phyloP scores from a whole-genome alignment of 2,329 filamentous ascomycete genomes.

The Exophiala oligosperma region DNA sequence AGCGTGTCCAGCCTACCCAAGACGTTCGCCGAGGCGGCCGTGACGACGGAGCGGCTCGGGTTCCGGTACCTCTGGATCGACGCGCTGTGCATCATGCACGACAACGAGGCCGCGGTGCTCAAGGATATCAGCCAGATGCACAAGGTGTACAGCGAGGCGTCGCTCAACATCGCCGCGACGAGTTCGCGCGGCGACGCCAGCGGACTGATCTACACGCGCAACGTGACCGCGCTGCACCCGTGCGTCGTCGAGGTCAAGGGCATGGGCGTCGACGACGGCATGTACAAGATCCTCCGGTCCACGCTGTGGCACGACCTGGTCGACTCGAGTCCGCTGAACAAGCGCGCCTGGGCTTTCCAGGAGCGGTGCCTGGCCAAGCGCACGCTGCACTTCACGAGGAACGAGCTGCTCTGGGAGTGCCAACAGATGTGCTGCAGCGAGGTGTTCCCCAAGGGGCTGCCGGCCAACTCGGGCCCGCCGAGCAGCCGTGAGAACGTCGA shows the following conservation, averaged over 20 bases:
- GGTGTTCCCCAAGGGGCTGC: constrained; percentile 31
- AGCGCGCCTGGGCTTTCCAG: constrained; percentile 31
- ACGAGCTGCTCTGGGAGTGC: constrained; percentile 34
- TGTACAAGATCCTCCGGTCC: constrained; percentile 29
- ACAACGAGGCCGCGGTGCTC: constrained; percentile 26
- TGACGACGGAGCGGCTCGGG: constrained; percentile 23
- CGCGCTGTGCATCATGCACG: constrained; percentile 31
- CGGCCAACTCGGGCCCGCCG: constrained; percentile 25
- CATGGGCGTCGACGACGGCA: constrained; percentile 26
- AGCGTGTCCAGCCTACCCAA: constrained; percentile 26
- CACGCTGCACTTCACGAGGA: constrained; percentile 32
- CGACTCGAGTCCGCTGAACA: constrained; percentile 26
- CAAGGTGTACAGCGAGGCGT: constrained; percentile 27
- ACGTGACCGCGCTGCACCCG: constrained; percentile 26
- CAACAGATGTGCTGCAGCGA: constrained; percentile 30
- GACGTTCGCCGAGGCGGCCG: constrained; percentile 30
- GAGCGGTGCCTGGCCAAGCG: constrained; percentile 32
- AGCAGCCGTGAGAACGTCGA: constrained; percentile 19
- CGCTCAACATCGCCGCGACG: constrained; percentile 29
- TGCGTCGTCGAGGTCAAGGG: constrained; percentile 27
- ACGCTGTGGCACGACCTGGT: constrained; percentile 31
- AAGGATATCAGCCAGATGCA: constrained; percentile 28
- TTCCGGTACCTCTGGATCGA: constrained; percentile 32
- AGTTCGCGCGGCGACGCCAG: constrained; percentile 24
- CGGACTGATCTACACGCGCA: constrained; percentile 28